Evolutionary conservation across 768 basidiomycete genomes (phyloP).

Genomic region (Auricularia sp.): DNA sequence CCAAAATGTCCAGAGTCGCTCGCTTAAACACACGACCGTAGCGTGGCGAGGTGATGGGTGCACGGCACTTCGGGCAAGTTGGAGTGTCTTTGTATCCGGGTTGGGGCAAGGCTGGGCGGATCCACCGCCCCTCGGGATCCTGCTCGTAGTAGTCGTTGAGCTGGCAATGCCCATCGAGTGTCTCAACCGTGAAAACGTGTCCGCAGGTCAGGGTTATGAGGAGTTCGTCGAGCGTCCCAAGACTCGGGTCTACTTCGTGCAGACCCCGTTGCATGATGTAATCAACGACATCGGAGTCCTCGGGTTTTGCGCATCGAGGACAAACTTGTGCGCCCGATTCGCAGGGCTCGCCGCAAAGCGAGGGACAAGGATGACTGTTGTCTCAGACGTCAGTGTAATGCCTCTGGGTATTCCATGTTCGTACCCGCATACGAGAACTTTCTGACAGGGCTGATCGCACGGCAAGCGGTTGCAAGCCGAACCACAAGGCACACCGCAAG

Average conservation of each 20-base stretch:
- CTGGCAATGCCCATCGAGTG: constrained; percentile 49
- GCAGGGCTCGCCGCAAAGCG: constrained; percentile 65
- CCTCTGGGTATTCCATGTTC: constrained; percentile 31
- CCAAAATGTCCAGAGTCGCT: constrained; percentile 53
- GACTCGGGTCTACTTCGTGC: constrained; percentile 34
- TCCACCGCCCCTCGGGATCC: constrained; percentile 31
- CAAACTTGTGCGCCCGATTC: constrained; percentile 35
- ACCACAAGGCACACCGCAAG: constrained; percentile 56
- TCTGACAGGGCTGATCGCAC: constrained; percentile 45
- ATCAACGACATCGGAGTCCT: constrained; percentile 41
- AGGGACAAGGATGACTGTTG: not conserved
- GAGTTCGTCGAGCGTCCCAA: constrained; percentile 34
- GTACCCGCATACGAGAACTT: constrained; percentile 47
- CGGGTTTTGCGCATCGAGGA: constrained; percentile 33
- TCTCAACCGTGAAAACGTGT: constrained; percentile 63
- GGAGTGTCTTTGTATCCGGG: constrained; percentile 34
- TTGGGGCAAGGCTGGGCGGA: constrained; percentile 32
- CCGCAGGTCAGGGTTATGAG: constrained; percentile 52
- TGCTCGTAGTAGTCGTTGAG: constrained; percentile 41
- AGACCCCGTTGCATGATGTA: constrained; percentile 44
- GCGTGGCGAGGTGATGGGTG: constrained; percentile 43
- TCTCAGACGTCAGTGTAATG: constrained; percentile 5
- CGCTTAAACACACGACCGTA: constrained; percentile 55
- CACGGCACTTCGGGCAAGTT: constrained; percentile 52
- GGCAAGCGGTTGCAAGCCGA: constrained; percentile 57